Base-by-base conservation (phyloP, 2,329 filamentous ascomycete genomes). In the Capronia coronata region DNA sequence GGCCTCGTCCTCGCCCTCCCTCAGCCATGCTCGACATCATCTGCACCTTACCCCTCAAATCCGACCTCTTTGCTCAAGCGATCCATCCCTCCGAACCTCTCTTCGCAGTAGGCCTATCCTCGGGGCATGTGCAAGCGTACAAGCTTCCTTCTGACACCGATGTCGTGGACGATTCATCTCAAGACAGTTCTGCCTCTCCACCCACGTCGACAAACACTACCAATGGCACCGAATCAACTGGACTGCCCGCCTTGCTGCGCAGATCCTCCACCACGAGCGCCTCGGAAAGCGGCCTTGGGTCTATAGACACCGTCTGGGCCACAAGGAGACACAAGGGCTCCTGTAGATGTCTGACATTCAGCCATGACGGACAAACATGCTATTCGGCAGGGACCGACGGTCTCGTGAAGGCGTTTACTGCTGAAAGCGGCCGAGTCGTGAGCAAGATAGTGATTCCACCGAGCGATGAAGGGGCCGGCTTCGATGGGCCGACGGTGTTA, bases 281-380 rank as follows among this genome's bases (percentile, higher is more conserved):
- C 25, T 73, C 72, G 19, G 73, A 74, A 60, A 76, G 73, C 61
- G 88, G 87, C 9, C 84, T 78, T 55, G 85, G 83, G 37, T 80
- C 83, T 48, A 86, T 97, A 55, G 86, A 90, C 59, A 87, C 84
- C 0, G 72, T 83, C 52, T 98, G 93, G 93, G 79, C 80, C 61
- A 97, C 93, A 3, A 77, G 83, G 59, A 78, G 93, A 54, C 93
- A 98, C 71, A 94, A 95, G 73, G 91, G 89, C 10, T 96, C 89
- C 75, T 97, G 91, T 65, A 79, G 93, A 46, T 83, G 81, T 52
- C 71, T 97, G 48, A 81, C 77, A 3, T 97, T 90, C 69, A 84
- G 82, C 57, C 68, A 80, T 49, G 90, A 96, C 65, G 93, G 91
- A 13, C 72, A 79, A 57, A 75, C 83, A 74, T 68, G 76, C 70